phyloP scores from a whole-genome alignment of 1,139 yeast genomes.

The Pneumocystis canis region DNA sequence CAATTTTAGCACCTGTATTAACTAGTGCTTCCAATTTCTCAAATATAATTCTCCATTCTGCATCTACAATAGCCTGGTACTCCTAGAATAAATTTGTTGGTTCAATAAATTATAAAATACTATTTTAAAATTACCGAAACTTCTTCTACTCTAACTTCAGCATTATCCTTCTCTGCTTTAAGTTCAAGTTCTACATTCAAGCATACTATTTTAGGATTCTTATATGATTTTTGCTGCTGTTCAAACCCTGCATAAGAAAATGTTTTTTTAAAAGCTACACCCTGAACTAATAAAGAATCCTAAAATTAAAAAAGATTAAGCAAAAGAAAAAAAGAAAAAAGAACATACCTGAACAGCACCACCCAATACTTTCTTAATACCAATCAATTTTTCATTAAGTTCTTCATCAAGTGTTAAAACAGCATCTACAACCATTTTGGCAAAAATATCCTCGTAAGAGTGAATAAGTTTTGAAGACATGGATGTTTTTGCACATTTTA shows the following conservation, averaged over 20 bases:
- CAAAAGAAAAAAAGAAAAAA: slow-evolving; percentile 28
- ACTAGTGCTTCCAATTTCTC: slow-evolving; percentile 73
- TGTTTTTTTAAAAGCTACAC: slow-evolving; percentile 94
- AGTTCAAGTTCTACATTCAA: slow-evolving; percentile 88
- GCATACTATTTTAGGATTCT: slow-evolving; percentile 65
- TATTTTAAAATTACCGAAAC: slow-evolving; percentile 33
- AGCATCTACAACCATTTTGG: slow-evolving; percentile 93
- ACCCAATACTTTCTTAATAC: slow-evolving; percentile 88
- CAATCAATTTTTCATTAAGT: slow-evolving; percentile 78
- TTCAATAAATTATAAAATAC: not conserved
- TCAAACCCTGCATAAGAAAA: slow-evolving; percentile 96
- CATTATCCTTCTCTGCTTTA: slow-evolving; percentile 96
- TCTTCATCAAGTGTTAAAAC: slow-evolving; percentile 74
- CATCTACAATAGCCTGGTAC: slow-evolving; percentile 92
- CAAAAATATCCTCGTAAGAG: slow-evolving; percentile 74
- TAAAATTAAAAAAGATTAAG: not conserved
- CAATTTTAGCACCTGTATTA: slow-evolving; percentile 80
- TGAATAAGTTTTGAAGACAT: slow-evolving; percentile 90
- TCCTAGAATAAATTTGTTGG: slow-evolving; percentile 27
- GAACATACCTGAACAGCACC: slow-evolving; percentile 60
- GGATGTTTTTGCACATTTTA: slow-evolving; percentile 90
- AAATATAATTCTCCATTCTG: slow-evolving; percentile 91
- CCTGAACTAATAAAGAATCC: slow-evolving; percentile 59
- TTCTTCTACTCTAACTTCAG: slow-evolving; percentile 94
- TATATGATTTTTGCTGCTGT: slow-evolving; percentile 84